Conservation (phyloP, 75 land plant species). For the Pseudotsuga menziesii region DNA sequence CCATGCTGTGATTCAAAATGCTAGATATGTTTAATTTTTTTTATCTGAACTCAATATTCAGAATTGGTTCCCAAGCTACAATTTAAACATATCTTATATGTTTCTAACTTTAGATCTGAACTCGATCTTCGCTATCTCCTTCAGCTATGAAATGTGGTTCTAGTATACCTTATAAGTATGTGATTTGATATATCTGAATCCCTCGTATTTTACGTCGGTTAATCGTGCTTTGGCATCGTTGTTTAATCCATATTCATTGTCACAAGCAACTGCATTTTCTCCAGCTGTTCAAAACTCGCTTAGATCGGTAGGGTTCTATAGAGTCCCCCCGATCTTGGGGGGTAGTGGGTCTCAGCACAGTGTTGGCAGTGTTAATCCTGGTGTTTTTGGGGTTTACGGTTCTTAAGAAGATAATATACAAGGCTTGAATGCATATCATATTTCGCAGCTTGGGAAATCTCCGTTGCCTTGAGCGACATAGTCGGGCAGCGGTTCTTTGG, state of each 20-base stretch:
- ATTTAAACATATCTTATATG: too few species aligned
- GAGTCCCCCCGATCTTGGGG: conserved; percentile 10
- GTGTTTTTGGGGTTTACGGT: conserved; percentile 34
- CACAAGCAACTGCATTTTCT: conserved; percentile 20
- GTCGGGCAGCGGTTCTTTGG: background rate
- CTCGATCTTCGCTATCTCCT: too few species aligned
- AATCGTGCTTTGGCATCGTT: conserved; percentile 41
- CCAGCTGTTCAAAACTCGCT: conserved; percentile 18
- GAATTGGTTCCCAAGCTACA: too few species aligned
- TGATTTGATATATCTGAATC: too few species aligned
- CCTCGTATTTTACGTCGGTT: conserved; percentile 12
- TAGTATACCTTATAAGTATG: too few species aligned
- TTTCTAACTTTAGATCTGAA: too few species aligned
- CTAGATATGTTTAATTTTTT: too few species aligned
- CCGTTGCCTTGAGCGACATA: background rate
- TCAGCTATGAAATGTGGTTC: too few species aligned
- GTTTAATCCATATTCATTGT: conserved; percentile 28
- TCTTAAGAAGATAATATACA: conserved; percentile 16
- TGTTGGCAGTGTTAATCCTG: conserved; percentile 25
- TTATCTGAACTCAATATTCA: too few species aligned
- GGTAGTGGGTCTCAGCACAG: conserved; percentile 14
- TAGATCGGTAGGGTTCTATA: conserved; percentile 14
- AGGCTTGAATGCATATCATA: background rate
- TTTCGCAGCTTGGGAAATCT: background rate
- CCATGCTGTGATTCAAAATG: too few species aligned